phyloP scores from a whole-genome alignment of 2,329 filamentous ascomycete genomes.

The Hypoxylon sp. region DNA sequence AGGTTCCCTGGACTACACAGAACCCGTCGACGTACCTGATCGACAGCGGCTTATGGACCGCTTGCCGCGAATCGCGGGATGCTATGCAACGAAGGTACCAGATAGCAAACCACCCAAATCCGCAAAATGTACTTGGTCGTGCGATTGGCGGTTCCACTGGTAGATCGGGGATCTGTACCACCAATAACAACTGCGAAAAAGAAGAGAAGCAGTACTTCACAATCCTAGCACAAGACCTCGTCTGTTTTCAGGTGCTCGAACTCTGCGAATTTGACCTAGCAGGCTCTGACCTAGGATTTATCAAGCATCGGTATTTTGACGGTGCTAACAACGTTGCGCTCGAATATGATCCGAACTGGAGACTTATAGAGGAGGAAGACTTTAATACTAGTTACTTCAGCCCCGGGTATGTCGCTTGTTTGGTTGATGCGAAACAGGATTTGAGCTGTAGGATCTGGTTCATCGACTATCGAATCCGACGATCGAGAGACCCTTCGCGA shows the following conservation, averaged over 20 bases:
- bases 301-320: neutral
- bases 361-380: neutral
- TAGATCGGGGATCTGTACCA: neutral
- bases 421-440: no score
- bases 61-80: slow-evolving; percentile 9
- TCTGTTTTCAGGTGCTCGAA: neutral
- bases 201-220: slow-evolving; percentile 2
- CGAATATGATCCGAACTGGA: slow-evolving; percentile 1
- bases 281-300: neutral
- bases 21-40: slow-evolving; percentile 6
- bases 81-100: slow-evolving; percentile 7
- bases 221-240: neutral
- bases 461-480: slow-evolving; percentile 9
- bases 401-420: no score
- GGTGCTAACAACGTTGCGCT: neutral
- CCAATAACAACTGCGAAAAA: neutral
- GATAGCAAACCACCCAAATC: neutral
- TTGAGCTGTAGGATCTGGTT: neutral
- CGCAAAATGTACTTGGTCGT: neutral
- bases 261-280: neutral
- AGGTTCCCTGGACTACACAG: neutral
- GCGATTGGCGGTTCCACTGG: neutral
- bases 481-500: slow-evolving; percentile 5
- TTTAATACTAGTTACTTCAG: neutral
- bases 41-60: slow-evolving; percentile 11